Evolutionary conservation across 306 rosid species (phyloP), one percentile per base, ranked within the genome.

Genomic region (Quercus berberidifolia): DNA sequence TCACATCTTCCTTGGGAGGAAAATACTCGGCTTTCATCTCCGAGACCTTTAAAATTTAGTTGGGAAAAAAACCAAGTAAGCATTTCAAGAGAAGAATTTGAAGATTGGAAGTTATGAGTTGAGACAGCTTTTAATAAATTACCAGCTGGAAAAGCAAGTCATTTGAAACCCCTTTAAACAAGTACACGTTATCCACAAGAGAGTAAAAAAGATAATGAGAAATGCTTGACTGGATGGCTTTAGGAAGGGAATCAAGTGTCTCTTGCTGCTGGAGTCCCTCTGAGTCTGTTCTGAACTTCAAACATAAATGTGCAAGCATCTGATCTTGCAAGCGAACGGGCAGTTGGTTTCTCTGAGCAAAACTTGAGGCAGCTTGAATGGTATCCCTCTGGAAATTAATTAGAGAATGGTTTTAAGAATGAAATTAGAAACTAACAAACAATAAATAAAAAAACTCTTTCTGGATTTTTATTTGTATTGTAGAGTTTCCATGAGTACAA

Each of bases 11-110:
- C 80, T 87, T 96, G 19, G 98, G 99, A 21, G 99, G 99, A 86
- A 96, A 96, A 55, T 93, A 96, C 88, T 96, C 99, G 0, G 99
- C 94, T 81, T 96, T 96, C 99, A 91, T 96, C 91, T 95, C 99
- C 0, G 98, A 93, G 35, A 95, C 99, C 98, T 95, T 43, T 74
- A 33, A 28, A 56, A 73, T 33, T 72, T 15, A 38, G 51, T 69
- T 35, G 23, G 74, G 78, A 76, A 57, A 74, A 77, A 75, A 69
- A 76, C 19, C 23, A 63, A 67, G 26, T 23, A 71, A 46, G 62
- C 35, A 59, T 69, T 74, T 41, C 25, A 65, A 79, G 74, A 20
- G 69, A 78, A 65, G 33, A 25, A 26, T 12, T 57, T n/a, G 59
- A 7, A 70, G 76, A 60, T 62, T 74, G 55, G 20, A 21, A 56